Evolutionary conservation across 2,329 filamentous ascomycete species (phyloP).

Genomic region (Sarocladium oryzae): DNA sequence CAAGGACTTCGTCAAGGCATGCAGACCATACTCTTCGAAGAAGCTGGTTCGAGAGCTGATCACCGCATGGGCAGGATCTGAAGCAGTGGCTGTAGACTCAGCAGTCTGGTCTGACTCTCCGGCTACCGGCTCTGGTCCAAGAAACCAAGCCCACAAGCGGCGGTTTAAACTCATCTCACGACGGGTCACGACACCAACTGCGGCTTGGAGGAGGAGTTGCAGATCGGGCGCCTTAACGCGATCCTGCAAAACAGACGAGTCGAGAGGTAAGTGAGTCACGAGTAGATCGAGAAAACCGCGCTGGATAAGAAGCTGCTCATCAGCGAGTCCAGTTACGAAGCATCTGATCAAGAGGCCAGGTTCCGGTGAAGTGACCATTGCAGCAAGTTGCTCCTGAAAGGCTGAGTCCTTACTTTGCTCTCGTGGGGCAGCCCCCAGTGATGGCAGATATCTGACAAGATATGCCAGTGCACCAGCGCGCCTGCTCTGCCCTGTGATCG

Average conservation of each 20-base stretch:
- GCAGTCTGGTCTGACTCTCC: slow-evolving; percentile 40
- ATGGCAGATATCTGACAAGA: slow-evolving; percentile 68
- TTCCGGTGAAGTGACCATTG: slow-evolving; percentile 78
- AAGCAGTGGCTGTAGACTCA: slow-evolving; percentile 37
- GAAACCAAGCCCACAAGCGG: slow-evolving; percentile 90
- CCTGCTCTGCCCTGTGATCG: slow-evolving; percentile 81
- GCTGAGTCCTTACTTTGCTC: slow-evolving; percentile 14
- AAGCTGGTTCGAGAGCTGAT: slow-evolving; percentile 64
- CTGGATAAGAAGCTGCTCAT: slow-evolving; percentile 87
- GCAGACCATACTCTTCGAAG: slow-evolving; percentile 74
- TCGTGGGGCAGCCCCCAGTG: slow-evolving; percentile 14
- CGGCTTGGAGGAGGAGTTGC: slow-evolving; percentile 73
- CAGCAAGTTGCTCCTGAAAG: slow-evolving; percentile 45
- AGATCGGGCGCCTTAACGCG: slow-evolving; percentile 69
- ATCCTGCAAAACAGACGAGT: slow-evolving; percentile 72
- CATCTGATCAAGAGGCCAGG: slow-evolving; percentile 85
- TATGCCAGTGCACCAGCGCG: slow-evolving; percentile 85
- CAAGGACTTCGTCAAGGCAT: slow-evolving; percentile 66
- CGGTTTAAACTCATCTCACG: slow-evolving; percentile 96
- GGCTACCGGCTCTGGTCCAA: slow-evolving; percentile 64
- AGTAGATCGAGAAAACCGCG: slow-evolving; percentile 89
- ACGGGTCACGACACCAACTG: slow-evolving; percentile 78
- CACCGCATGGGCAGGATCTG: slow-evolving; percentile 37
- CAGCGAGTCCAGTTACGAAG: slow-evolving; percentile 82
- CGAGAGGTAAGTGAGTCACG: slow-evolving; percentile 81